Conservation (phyloP, 202 grass and related monocot genomes). For the Saccharum hybrid region DNA sequence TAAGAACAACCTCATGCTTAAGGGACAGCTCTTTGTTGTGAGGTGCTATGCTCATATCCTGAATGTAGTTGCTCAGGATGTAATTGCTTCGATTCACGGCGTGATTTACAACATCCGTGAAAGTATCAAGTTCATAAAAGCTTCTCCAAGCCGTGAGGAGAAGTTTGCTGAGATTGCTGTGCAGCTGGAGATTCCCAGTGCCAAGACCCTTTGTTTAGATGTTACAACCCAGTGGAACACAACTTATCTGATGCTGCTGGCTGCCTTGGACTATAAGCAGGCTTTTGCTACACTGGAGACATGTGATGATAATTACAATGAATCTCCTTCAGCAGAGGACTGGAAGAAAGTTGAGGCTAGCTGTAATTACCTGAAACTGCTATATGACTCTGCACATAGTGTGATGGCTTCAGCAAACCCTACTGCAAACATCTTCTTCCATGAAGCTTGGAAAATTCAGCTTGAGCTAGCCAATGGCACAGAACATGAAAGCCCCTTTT, state of each 20-base stretch:
- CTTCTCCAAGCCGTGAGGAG: slow-evolving; percentile 76
- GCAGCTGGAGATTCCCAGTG: slow-evolving; percentile 73
- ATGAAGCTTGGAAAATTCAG: slow-evolving; percentile 96
- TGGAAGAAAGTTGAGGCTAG: slow-evolving; percentile 90
- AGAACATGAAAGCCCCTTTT: slow-evolving; percentile 58
- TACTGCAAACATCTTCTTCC: slow-evolving; percentile 90
- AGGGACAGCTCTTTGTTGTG: slow-evolving; percentile 94
- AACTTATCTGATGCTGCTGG: slow-evolving; percentile 91
- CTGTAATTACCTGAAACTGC: slow-evolving; percentile 66
- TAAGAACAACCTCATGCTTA: slow-evolving; percentile 88
- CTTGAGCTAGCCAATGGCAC: slow-evolving; percentile 71
- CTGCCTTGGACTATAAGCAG: slow-evolving; percentile 89
- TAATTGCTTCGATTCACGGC: slow-evolving; percentile 91
- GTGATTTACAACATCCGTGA: slow-evolving; percentile 93
- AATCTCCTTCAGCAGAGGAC: slow-evolving; percentile 82
- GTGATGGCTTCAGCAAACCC: slow-evolving; percentile 72
- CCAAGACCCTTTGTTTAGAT: slow-evolving; percentile 82
- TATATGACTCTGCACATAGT: slow-evolving; percentile 85
- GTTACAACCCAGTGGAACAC: slow-evolving; percentile 95
- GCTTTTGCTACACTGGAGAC: slow-evolving; percentile 76
- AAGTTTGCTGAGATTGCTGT: slow-evolving; percentile 90
- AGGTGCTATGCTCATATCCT: slow-evolving; percentile 95
- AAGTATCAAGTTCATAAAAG: slow-evolving; percentile 98
- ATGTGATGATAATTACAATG: slow-evolving; percentile 95
- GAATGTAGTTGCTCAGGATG: slow-evolving; percentile 81